A percentile compares a stretch with the other conserved stretches of the same genome.
phyloP scores from a whole-genome alignment of 192 early-diverging fungal genomes.

The Allomyces macrogynus region DNA sequence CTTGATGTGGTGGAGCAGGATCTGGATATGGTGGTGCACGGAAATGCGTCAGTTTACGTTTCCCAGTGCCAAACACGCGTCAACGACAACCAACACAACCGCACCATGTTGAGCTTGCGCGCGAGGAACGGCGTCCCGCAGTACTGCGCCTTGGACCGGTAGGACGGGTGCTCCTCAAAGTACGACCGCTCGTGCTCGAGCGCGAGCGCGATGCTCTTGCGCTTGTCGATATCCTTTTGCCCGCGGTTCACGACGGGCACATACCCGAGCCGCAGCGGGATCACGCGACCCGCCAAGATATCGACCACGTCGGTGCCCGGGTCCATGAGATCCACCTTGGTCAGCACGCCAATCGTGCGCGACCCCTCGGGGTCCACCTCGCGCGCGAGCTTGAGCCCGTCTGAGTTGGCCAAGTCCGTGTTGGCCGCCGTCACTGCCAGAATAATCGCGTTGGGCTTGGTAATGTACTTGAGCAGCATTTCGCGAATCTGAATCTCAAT shows the following conservation, averaged over 20 bases:
- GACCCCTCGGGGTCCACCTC: conserved; percentile 98
- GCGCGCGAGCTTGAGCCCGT: conserved; percentile 93
- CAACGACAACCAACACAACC: background rate
- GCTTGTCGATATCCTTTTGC: conserved; percentile 88
- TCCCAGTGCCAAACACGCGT: background rate
- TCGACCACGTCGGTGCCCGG: conserved; percentile 98
- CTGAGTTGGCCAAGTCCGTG: conserved; percentile 97
- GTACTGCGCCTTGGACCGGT: conserved; percentile 90
- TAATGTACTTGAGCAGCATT: conserved; percentile 95
- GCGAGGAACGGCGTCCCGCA: conserved; percentile 98
- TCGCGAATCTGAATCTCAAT: conserved; percentile 97
- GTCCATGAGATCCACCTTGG: conserved; percentile 99
- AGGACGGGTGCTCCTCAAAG: conserved; percentile 89
- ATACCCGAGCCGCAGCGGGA: conserved; percentile 91
- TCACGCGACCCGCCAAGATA: conserved; percentile 88
- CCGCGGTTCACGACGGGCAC: conserved; percentile 99
- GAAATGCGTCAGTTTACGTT: conserved; percentile 1
- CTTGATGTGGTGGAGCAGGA: conserved; percentile 98
- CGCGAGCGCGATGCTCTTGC: conserved; percentile 69
- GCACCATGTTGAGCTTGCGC: conserved; percentile 86
- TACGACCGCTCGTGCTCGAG: conserved; percentile 76
- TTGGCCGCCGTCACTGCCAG: conserved; percentile 94
- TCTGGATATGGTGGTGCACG: conserved; percentile 27
- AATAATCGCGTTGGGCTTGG: conserved; percentile 94
- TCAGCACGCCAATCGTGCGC: conserved; percentile 96